Conservation (phyloP, 2,329 filamentous ascomycete genomes). For the Pezicula neosporulosa region DNA sequence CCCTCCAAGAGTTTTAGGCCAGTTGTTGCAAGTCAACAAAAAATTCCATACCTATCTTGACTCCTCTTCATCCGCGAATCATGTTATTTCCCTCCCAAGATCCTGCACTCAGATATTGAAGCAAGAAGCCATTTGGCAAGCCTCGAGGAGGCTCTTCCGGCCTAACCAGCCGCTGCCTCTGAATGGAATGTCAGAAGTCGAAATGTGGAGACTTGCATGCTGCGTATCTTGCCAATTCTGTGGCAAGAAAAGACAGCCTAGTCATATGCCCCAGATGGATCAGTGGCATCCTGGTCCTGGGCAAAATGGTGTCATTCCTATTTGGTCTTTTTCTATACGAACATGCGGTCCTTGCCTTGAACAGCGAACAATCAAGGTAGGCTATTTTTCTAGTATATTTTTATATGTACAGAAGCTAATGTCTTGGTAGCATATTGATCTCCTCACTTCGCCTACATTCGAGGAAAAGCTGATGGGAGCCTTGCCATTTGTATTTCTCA, state of each 20-base stretch:
- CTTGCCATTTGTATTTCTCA: conserved; percentile 67
- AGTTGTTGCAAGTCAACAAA: conserved; percentile 64
- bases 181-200: conserved; percentile 60
- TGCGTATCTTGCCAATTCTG: conserved; percentile 67
- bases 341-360: conserved; percentile 65
- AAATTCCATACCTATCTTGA: conserved; percentile 60
- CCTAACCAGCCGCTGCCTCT: conserved; percentile 68
- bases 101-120: conserved; percentile 35
- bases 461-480: conserved; percentile 62
- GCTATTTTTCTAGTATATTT: conserved; percentile 19
- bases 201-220: conserved; percentile 73
- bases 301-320: conserved; percentile 51
- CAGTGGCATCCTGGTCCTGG: conserved; percentile 61
- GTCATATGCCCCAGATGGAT: conserved; percentile 28
- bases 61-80: conserved; percentile 34
- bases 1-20: conserved; percentile 59
- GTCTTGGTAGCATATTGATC: conserved; percentile 60
- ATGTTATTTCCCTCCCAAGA: conserved; percentile 32
- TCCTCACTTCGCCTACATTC: conserved; percentile 59
- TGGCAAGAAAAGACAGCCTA: conserved; percentile 34
- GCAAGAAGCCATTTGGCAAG: conserved; percentile 68
- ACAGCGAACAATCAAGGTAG: conserved; percentile 61
- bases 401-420: conserved; percentile 17
- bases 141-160: conserved; percentile 62
- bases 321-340: conserved; percentile 70